Evolutionary conservation across 257 asterid species (phyloP).

Genomic region (Petrea volubilis): DNA sequence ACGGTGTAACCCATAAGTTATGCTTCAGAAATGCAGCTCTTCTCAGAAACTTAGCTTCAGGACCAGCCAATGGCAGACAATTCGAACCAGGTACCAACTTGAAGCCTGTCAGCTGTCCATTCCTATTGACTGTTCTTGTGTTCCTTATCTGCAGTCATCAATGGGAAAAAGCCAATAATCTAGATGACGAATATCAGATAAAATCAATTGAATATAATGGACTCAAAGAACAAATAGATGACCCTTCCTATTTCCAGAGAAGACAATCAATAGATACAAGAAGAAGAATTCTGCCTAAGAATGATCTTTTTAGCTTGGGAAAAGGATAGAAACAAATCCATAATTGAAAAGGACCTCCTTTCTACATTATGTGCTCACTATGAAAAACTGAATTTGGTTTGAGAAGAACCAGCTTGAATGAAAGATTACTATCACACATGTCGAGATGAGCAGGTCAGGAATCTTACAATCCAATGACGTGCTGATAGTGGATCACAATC

Average conservation of each 20-base stretch:
- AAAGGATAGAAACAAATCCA: no score
- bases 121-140: conserved; percentile 66
- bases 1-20: conserved; percentile 74
- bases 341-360: no score
- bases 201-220: neutral
- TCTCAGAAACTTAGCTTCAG: conserved; percentile 73
- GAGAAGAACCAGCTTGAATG: neutral
- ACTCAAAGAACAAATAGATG: neutral
- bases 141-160: conserved; percentile 53
- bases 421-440: neutral
- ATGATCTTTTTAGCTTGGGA: neutral
- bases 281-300: neutral
- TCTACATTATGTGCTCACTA: neutral
- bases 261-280: no score
- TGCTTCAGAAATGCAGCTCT: conserved; percentile 79
- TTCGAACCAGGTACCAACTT: conserved; percentile 72
- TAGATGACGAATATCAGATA: neutral
- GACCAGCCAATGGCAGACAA: conserved; percentile 70
- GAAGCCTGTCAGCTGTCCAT: conserved; percentile 73
- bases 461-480: conserved; percentile 81
- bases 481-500: conserved; percentile 68
- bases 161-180: neutral
- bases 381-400: neutral
- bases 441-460: neutral
- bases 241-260: neutral